Conservation (phyloP, 441 rosid genomes). For the Eutrema salsugineum region DNA sequence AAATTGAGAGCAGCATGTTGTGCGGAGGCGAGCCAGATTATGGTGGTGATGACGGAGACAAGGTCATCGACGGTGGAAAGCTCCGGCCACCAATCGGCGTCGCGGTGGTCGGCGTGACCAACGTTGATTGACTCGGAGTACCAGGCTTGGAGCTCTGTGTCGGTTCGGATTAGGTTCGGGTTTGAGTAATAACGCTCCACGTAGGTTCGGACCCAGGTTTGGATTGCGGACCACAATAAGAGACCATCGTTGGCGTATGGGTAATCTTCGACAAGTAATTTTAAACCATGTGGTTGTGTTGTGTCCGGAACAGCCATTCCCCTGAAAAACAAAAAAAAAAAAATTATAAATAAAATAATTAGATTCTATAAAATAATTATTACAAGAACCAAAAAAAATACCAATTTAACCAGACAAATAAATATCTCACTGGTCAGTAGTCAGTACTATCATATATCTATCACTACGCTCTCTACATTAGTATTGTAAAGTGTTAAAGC, state of each 20-base stretch:
- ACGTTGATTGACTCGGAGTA: conserved; percentile 74
- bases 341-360: neutral
- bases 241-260: conserved; percentile 95
- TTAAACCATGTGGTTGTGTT: conserved; percentile 81
- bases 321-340: conserved; percentile 30
- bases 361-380: neutral
- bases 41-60: conserved; percentile 57
- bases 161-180: conserved; percentile 46
- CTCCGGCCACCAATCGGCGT: conserved; percentile 87
- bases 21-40: conserved; percentile 94
- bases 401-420: conserved; percentile 15
- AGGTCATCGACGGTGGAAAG: conserved; percentile 52
- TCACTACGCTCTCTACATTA: neutral
- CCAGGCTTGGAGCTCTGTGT: conserved; percentile 83
- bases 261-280: conserved; percentile 79
- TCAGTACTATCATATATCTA: neutral
- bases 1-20: conserved; percentile 96
- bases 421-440: conserved; percentile 1
- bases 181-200: conserved; percentile 74
- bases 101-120: conserved; percentile 77
- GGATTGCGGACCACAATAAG: conserved; percentile 73
- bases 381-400: neutral
- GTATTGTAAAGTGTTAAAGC: too few species aligned
- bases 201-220: conserved; percentile 81
- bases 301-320: conserved; percentile 93